phyloP scores from a whole-genome alignment of 2,329 filamentous ascomycete genomes.

The Capronia coronata region DNA sequence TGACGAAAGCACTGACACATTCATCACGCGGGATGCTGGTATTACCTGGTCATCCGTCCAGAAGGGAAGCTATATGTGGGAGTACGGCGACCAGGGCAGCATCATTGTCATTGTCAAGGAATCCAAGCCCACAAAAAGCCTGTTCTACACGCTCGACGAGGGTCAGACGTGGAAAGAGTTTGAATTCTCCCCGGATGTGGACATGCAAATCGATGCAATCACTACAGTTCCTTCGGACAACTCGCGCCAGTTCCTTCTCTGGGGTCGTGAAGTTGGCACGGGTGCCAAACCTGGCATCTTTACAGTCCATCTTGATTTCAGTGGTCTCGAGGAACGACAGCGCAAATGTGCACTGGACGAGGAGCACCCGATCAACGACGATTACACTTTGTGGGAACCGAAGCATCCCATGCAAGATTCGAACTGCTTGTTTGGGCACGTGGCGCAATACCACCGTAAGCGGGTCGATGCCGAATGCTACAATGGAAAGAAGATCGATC shows the following conservation, averaged over 20 bases:
- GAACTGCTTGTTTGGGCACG: constrained; percentile 87
- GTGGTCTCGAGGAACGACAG: constrained; percentile 62
- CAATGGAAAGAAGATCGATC: constrained; percentile 57
- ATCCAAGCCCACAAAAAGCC: constrained; percentile 56
- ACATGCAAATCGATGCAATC: constrained; percentile 70
- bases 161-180: constrained; percentile 73
- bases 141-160: constrained; percentile 74
- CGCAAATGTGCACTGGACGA: constrained; percentile 63
- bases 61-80: constrained; percentile 86
- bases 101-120: constrained; percentile 82
- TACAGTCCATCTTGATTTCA: constrained; percentile 83
- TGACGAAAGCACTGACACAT: constrained; percentile 80
- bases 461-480: constrained; percentile 71
- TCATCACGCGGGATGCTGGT: constrained; percentile 86
- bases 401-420: constrained; percentile 71
- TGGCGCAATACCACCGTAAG: constrained; percentile 85
- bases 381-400: constrained; percentile 85
- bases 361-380: constrained; percentile 48
- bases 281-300: constrained; percentile 48
- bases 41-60: constrained; percentile 78
- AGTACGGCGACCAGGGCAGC: constrained; percentile 91
- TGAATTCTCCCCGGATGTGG: constrained; percentile 60
- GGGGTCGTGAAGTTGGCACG: constrained; percentile 57
- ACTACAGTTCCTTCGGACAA: constrained; percentile 84
- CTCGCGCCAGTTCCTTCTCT: constrained; percentile 85